Evolutionary conservation across 2,329 filamentous ascomycete species (phyloP).

Genomic region (Verticillium tricorpus): DNA sequence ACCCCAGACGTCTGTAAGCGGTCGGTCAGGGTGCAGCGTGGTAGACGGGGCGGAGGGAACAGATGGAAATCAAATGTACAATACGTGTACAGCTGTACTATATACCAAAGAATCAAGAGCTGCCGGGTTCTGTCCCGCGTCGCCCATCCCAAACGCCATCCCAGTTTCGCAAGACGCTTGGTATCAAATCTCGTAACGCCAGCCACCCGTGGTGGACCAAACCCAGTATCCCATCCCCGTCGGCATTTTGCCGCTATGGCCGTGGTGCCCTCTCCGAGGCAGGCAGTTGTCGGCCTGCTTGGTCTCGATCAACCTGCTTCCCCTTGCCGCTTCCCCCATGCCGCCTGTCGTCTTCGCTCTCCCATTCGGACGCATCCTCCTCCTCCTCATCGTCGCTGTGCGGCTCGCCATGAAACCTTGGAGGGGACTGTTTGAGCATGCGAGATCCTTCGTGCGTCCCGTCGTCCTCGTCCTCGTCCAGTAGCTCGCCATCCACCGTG

Average conservation of each 20-base stretch:
- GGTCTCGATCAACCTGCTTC: slow-evolving; percentile 41
- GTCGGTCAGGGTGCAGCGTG: background rate
- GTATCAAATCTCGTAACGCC: slow-evolving; percentile 2
- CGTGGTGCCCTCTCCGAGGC: slow-evolving; percentile 47
- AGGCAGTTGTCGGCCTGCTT: slow-evolving; percentile 46
- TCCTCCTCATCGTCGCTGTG: slow-evolving; percentile 10
- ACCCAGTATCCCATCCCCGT: background rate
- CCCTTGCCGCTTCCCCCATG: slow-evolving; percentile 36
- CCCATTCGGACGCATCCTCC: slow-evolving; percentile 31
- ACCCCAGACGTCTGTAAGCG: slow-evolving; percentile 67
- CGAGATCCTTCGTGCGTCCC: slow-evolving; percentile 46
- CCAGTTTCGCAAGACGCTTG: background rate
- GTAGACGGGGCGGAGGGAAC: background rate
- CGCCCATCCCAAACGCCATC: slow-evolving; percentile 1
- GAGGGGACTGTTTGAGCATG: slow-evolving; percentile 45
- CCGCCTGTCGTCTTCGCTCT: slow-evolving; percentile 40
- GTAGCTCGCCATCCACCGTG: slow-evolving; percentile 63
- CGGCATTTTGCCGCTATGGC: background rate
- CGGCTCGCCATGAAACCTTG: slow-evolving; percentile 17
- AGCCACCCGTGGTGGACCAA: background rate
- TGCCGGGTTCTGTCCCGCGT: background rate
- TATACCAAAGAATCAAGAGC: slow-evolving; percentile 15
- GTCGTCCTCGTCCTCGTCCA: slow-evolving; percentile 39
- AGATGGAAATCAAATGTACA: slow-evolving; percentile 23
- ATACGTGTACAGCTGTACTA: slow-evolving; percentile 29